Conservation (phyloP, 2,329 filamentous ascomycete genomes). For the Microdochium nivale region DNA sequence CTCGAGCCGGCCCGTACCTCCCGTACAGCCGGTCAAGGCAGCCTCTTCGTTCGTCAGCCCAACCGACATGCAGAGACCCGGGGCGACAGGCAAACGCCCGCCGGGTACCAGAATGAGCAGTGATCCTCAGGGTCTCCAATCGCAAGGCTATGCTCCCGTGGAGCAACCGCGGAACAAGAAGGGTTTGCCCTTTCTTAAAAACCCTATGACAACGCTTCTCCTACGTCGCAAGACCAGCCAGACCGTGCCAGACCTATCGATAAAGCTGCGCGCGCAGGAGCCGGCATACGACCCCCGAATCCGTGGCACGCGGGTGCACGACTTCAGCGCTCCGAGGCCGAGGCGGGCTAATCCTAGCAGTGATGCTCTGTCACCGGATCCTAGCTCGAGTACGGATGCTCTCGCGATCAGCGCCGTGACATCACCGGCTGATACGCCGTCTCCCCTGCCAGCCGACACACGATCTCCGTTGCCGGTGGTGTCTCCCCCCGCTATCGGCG, state of each 20-base stretch:
- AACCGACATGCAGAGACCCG: constrained; percentile 34
- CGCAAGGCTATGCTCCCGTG: constrained; percentile 12
- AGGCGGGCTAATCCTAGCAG: constrained; percentile 18
- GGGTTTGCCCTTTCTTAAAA: constrained; percentile 48
- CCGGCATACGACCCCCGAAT: constrained; percentile 54
- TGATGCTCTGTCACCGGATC: not conserved
- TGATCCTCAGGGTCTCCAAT: constrained; percentile 24
- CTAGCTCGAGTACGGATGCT: not conserved
- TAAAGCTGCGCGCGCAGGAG: constrained; percentile 31
- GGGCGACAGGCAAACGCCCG: constrained; percentile 30
- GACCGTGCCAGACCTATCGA: constrained; percentile 31
- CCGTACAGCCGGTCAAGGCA: constrained; percentile 20
- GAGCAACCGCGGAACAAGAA: constrained; percentile 42
- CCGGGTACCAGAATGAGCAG: constrained; percentile 28
- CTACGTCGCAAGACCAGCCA: constrained; percentile 48
- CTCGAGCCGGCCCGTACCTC: constrained; percentile 14
- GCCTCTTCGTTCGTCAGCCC: constrained; percentile 38
- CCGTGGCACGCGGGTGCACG: constrained; percentile 54
- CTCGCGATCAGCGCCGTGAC: not conserved
- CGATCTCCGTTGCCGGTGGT: not conserved
- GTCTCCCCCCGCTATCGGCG: not conserved
- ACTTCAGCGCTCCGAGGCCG: constrained; percentile 53
- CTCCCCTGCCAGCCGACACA: not conserved
- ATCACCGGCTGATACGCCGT: not conserved
- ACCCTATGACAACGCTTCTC: constrained; percentile 50